These are phyloP conservation scores for Niebla homalea DNA, from an alignment of 495 filamentous ascomycete species.

Conservation along the genomic window DNA sequence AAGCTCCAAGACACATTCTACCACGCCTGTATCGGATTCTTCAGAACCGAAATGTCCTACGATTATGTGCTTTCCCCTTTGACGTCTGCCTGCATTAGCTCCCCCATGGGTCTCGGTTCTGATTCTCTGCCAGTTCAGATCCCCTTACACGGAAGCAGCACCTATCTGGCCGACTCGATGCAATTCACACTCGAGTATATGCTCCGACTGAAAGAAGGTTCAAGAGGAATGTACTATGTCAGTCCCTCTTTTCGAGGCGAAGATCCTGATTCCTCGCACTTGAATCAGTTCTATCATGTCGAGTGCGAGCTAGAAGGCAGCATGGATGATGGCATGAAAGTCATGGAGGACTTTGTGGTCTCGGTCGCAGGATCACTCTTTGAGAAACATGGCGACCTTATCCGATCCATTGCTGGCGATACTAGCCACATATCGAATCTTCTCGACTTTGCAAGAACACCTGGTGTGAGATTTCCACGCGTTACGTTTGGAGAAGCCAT, in stretches of 20 bases:
- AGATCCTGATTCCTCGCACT: background rate
- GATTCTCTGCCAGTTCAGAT: background rate
- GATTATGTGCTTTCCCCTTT: background rate
- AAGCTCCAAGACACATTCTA: background rate
- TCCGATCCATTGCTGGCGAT: background rate
- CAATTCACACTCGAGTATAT: constrained; percentile 1
- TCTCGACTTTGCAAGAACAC: background rate
- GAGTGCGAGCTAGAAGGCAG: background rate
- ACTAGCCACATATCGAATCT: background rate
- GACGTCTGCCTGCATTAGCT: background rate
- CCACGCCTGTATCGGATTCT: background rate
- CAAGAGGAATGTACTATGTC: background rate
- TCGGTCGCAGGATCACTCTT: background rate
- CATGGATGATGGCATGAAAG: background rate
- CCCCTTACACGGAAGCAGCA: background rate
- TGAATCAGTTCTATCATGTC: constrained; percentile 4
- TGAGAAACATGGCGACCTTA: background rate
- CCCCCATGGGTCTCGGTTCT: background rate
- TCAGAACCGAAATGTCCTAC: background rate
- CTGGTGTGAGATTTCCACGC: background rate
- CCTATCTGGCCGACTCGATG: constrained; percentile 1
- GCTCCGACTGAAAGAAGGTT: background rate
- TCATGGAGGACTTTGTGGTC: background rate
- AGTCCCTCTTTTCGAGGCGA: constrained; percentile 1
- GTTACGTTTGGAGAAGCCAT: background rate